Base-by-base conservation (phyloP, 163 green algal species). In the Scenedesmus sp. region DNA sequence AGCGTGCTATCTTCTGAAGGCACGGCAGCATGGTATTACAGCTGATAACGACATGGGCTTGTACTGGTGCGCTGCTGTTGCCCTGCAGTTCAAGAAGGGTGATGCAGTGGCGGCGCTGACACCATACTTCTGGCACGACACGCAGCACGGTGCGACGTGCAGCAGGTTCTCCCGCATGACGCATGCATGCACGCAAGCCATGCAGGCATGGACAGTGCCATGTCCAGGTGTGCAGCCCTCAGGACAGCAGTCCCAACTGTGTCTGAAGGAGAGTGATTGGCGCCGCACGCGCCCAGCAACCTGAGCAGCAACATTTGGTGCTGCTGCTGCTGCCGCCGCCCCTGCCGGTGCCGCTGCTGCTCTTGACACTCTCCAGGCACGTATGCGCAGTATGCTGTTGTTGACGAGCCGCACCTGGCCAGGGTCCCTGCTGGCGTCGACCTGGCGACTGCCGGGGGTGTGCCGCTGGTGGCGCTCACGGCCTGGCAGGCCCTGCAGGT, bases 101-200 rank as follows among this genome's bases (percentile, higher is more conserved):
- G 93, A 95, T 72, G 86, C 83, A 46, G 88, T 95, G 61, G 76
- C 91, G 65, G 93, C 93, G 5, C 81, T 95, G 22, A 95, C 93
- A 46, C 51, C 86, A 49, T 72, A 72, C 59, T 72, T 72, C 59
- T 72, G 59, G 59, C 59, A 72, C 24, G 59, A 72, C 59, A 72
- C 59, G 20, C 59, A 33, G 59, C 59, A 72, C 33, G 59, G 59
- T 72, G 24, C 24, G 24, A 6, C 26, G 59, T 9, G 22, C 59
- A 72, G 22, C 22, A 72, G 59, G 59, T 30, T 22, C 15, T 16
- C 7, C 59, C 49, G 15, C 49, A 56, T 20, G 49, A n/a, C 59
- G 6, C 59, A 72, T 35, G 59, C 59, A 72, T 56, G 49, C 49
- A 56, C 15, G 15, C 13, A 56, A 56, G 49, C 49, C 13, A 13